These are phyloP conservation scores for Coriolopsis trogii DNA, from an alignment of 1,284 basidiomycete species.

Conservation along the genomic window DNA sequence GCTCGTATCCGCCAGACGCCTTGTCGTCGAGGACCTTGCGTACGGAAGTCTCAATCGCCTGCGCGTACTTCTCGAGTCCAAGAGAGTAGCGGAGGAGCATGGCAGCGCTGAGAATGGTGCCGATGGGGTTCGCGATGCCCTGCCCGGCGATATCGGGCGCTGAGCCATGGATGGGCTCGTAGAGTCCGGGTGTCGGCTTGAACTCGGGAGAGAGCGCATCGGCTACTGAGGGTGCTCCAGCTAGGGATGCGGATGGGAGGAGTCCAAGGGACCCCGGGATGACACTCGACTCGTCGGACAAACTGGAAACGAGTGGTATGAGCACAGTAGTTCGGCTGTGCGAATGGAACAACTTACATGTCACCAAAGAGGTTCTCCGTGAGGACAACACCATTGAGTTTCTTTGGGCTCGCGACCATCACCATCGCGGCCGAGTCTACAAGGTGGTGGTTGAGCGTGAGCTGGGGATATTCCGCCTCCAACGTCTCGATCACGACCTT, in stretches of 20 bases:
- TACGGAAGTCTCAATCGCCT: slow-evolving; percentile 88
- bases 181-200: slow-evolving; percentile 82
- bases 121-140: slow-evolving; percentile 96
- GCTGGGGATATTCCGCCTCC: slow-evolving; percentile 83
- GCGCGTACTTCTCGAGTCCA: slow-evolving; percentile 82
- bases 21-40: slow-evolving; percentile 83
- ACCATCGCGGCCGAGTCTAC: slow-evolving; percentile 98
- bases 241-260: slow-evolving; percentile 93
- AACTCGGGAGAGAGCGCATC: slow-evolving; percentile 66
- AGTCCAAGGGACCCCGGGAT: slow-evolving; percentile 98
- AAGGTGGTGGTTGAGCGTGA: slow-evolving; percentile 87
- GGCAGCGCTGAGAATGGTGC: slow-evolving; percentile 95
- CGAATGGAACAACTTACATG: slow-evolving; percentile 65
- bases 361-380: slow-evolving; percentile 98
- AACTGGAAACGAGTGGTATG: slow-evolving; percentile 46
- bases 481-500: slow-evolving; percentile 88
- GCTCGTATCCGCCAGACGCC: slow-evolving; percentile 74
- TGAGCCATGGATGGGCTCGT: slow-evolving; percentile 96
- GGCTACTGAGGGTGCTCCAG: slow-evolving; percentile 77
- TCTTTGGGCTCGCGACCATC: slow-evolving; percentile 90
- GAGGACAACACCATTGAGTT: slow-evolving; percentile 93
- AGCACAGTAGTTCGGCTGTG: slow-evolving; percentile 2
- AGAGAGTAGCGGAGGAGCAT: slow-evolving; percentile 96
- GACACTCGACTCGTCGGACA: slow-evolving; percentile 95
- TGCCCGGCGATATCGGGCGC: slow-evolving; percentile 96